Evolutionary conservation across 73 alveolate genomes (phyloP), one percentile per base, ranked within the genome.

Genomic region (Paramecium pentaurelia): DNA sequence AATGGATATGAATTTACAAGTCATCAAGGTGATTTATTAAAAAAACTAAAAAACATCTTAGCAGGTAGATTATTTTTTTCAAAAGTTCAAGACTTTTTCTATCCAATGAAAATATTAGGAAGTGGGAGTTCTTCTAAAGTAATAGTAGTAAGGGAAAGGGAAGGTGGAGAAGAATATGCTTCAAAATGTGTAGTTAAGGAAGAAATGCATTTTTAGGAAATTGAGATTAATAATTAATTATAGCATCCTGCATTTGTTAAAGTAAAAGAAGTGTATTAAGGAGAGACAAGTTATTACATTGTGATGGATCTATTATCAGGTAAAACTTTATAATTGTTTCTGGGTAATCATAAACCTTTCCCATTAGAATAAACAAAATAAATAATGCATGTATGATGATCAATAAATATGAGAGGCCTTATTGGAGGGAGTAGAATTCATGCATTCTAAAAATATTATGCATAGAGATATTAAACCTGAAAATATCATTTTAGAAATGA

Each of bases 391-490:
- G 88, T 75, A 75, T 16, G 18, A 36, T 12, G 38, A 38, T 14
- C 49, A 64, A 64, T 32, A 64, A 59, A 58, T 59, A 64, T 58
- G n/a, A 59, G 32, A 87, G 84, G 93, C 45, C 44, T 64, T 75
- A 75, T 64, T 87, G 27, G 93, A 87, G 60, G 93, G 93, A 32
- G 68, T 87, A 20, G 93, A 73, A 58, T 68, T 68, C 44, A 64
- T 73, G 84, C 88, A 73, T 28, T 60, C 86, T 2, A 60, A 87
- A 70, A 87, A 87, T 42, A 64, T 87, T 40, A 87, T 87, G 93
- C 93, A 87, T 64, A 87, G 93, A 87, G 93, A 87, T 40, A 60
- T 87, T 60, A 87, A 87, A 44, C 93, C 93, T 22, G 93, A 87
- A 40, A 87, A 87, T 37, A 58, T 87, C 10, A 60, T 87, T 1